A percentile compares a stretch with the other conserved stretches of the same genome.
phyloP scores from a whole-genome alignment of 345 rosid species.

The Eucalyptus regnans region DNA sequence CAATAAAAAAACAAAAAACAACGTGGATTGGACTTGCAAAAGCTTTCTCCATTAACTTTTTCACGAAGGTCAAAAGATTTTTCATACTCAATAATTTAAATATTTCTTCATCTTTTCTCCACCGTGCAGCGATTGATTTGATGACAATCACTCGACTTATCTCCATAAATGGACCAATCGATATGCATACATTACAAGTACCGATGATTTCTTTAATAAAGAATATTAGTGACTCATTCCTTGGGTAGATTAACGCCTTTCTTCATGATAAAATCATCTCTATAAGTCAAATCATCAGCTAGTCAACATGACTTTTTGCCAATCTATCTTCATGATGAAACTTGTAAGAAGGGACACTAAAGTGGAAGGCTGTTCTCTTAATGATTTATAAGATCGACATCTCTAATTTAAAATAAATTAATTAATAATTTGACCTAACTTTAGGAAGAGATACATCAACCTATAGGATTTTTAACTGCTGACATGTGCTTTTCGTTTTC shows the following conservation, averaged over 20 bases:
- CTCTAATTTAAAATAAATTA: background rate
- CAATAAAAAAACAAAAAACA: background rate
- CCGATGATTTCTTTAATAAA: background rate
- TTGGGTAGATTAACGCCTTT: background rate
- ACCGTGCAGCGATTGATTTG: background rate
- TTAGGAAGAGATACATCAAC: background rate
- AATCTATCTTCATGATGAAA: background rate
- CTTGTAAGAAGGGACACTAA: background rate
- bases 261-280: background rate
- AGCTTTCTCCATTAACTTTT: background rate
- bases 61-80: background rate
- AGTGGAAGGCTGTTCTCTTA: background rate
- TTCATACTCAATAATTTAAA: background rate
- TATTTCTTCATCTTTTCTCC: fast-evolving
- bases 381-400: background rate
- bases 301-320: background rate
- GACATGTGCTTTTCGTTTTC: background rate
- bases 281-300: background rate
- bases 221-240: background rate
- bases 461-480: background rate
- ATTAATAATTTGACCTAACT: background rate
- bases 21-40: background rate
- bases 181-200: background rate
- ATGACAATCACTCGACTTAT: background rate
- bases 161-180: background rate